Evolutionary conservation across 1,284 basidiomycete genomes (phyloP), one percentile per base, ranked within the genome.

Genomic region (Schizopora paradoxa): DNA sequence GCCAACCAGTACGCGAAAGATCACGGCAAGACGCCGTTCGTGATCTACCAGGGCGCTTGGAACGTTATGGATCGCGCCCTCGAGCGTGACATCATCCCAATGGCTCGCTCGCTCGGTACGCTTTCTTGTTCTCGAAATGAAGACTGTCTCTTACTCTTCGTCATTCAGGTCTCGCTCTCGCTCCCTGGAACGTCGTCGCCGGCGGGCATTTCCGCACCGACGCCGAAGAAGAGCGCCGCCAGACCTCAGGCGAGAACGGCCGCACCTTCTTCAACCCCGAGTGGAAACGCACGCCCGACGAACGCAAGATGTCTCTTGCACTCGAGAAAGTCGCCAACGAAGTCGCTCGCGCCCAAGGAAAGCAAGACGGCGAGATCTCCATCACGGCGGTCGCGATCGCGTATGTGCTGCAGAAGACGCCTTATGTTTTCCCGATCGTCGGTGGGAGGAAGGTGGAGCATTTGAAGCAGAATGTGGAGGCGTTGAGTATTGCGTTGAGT

Each of bases 41-140:
- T 66, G 2, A 65, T 78, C 48, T 78, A 78, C 54, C 74, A 78
- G 53, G 76, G 75, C 16, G 52, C 55, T 16, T 78, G 76, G 74
- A 74, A 64, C 47, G 62, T 74, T 14, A 58, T 73, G 45, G 34
- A 59, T 6, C 65, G 74, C 14, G 65, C 66, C 28, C 65, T 76
- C 39, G 74, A 77, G 60, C 60, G 73, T 5, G 74, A 77, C 4
- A 74, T 78, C 43, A 64, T 78, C 27, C 74, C 73, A 2, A 77
- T 78, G 74, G 68, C 67, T 3, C 66, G 69, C 13, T 55, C 61
- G n/a, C 62, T 72, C 52, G 76, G 76, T 55, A 74, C 51, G 72
- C 72, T 0, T 16, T 3, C 59, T 79, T 0, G 68, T 69, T 1
- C 73, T 74, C 0, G 31, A 13, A 3, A 5, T 3, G 31, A 5